Evolutionary conservation across 2,329 filamentous ascomycete species (phyloP).

Genomic region (Hypomyces rosellus): DNA sequence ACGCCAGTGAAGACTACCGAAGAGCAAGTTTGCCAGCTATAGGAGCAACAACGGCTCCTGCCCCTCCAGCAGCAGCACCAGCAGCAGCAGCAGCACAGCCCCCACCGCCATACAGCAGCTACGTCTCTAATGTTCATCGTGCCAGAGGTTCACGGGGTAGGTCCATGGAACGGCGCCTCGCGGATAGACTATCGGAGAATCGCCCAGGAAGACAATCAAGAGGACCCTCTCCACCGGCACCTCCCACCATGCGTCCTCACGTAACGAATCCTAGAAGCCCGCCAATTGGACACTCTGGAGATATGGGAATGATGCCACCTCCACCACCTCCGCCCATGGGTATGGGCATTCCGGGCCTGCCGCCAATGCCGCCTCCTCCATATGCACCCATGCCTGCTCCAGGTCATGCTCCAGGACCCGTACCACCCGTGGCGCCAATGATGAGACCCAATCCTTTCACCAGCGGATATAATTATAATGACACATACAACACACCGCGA

Average conservation of each 20-base stretch:
- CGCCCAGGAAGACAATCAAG: constrained; percentile 22
- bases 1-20: constrained; percentile 56
- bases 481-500: constrained; percentile 22
- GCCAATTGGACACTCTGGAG: constrained; percentile 2
- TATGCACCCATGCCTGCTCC: constrained; percentile 16
- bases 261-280: constrained; percentile 6
- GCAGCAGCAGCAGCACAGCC: constrained; percentile 17
- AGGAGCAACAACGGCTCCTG: neutral
- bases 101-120: constrained; percentile 25
- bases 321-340: neutral
- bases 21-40: constrained; percentile 22
- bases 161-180: constrained; percentile 45
- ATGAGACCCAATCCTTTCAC: constrained; percentile 20
- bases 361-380: constrained; percentile 22
- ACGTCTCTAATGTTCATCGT: constrained; percentile 38
- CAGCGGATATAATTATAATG: constrained; percentile 30
- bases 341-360: constrained; percentile 6
- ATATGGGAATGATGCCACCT: constrained; percentile 6
- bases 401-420: constrained; percentile 6
- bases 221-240: constrained; percentile 10
- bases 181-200: constrained; percentile 43
- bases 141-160: constrained; percentile 35
- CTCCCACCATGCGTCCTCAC: constrained; percentile 15
- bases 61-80: constrained; percentile 13
- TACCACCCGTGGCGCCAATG: constrained; percentile 27